phyloP scores from a whole-genome alignment of 495 filamentous ascomycete genomes.

The Neurospora discreta region DNA sequence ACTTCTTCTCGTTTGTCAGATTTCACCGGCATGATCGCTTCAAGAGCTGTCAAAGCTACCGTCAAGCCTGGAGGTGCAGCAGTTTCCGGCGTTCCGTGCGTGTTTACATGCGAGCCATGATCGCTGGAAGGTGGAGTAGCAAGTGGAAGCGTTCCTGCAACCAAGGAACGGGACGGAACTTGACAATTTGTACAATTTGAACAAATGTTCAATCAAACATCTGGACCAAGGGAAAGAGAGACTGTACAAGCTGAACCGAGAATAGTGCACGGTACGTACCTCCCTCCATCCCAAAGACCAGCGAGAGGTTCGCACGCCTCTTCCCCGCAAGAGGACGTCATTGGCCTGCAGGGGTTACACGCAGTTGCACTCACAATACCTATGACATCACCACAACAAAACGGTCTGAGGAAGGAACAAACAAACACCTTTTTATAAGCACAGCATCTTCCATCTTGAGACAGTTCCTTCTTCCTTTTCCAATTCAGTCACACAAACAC shows the following conservation, averaged over 20 bases:
- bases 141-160: not conserved
- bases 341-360: not conserved
- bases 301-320: not conserved
- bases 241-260: not conserved
- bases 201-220: not conserved
- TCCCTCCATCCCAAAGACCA: not conserved
- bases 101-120: not conserved
- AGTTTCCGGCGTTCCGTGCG: not conserved
- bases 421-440: not conserved
- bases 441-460: not conserved
- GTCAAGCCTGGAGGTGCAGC: not conserved
- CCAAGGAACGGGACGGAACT: not conserved
- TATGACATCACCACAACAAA: constrained; percentile 21
- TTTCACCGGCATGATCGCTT: not conserved
- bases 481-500: not conserved
- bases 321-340: constrained; percentile 4
- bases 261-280: not conserved
- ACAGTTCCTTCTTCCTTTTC: not conserved
- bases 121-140: not conserved
- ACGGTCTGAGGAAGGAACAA: not conserved
- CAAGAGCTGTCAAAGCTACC: not conserved
- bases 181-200: not conserved
- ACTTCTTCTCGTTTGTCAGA: not conserved
- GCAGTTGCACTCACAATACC: constrained; percentile 1
- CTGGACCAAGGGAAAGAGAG: not conserved